phyloP scores from a whole-genome alignment of 2,329 filamentous ascomycete species.

The Aspergillus unguis region DNA sequence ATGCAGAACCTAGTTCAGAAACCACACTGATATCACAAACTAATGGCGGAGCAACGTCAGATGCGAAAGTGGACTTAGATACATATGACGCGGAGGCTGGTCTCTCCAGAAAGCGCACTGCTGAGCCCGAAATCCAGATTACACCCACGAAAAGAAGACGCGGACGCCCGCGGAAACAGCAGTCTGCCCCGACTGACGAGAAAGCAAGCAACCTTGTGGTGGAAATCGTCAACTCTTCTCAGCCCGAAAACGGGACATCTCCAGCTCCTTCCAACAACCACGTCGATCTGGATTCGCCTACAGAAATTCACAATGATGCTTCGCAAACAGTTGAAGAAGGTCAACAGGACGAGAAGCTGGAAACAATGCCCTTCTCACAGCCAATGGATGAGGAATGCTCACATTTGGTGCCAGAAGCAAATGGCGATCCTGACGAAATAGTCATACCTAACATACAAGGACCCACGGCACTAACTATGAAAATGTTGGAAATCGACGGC shows the following conservation, averaged over 20 bases:
- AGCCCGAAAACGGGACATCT: not conserved
- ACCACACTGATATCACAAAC: not conserved
- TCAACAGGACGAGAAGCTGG: not conserved
- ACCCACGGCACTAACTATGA: constrained; percentile 28
- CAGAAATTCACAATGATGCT: not conserved
- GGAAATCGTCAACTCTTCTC: constrained; percentile 1
- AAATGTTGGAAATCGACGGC: constrained; percentile 42
- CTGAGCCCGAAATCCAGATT: constrained; percentile 6
- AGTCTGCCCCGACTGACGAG: not conserved
- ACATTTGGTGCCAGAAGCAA: not conserved
- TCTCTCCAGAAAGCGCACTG: constrained; percentile 16
- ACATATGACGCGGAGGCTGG: not conserved
- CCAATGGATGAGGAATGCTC: not conserved
- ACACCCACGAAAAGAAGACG: constrained; percentile 1
- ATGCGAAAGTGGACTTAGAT: not conserved
- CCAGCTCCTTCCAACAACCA: not conserved
- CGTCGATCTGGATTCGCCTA: not conserved
- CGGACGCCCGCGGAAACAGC: not conserved
- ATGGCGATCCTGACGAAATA: constrained; percentile 19
- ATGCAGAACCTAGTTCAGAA: not conserved
- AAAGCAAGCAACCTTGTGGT: not conserved
- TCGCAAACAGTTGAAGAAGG: not conserved
- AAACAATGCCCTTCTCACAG: not conserved
- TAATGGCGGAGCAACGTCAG: not conserved
- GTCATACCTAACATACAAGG: constrained; percentile 29